Conservation (phyloP, 306 rosid species). For the Quercus variabilis region DNA sequence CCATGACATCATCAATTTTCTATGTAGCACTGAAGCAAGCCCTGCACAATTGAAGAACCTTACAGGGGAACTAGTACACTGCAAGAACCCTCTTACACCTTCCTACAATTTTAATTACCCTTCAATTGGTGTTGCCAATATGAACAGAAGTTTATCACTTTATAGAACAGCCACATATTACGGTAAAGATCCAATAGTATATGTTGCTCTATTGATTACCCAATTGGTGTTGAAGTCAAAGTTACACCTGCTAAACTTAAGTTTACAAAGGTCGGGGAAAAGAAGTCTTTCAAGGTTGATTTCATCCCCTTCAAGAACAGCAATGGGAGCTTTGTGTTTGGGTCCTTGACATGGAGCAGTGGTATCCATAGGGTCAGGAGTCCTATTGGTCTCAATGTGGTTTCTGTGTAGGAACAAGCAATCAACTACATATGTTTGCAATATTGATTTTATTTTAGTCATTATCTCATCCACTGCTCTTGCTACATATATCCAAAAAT, state of each 20-base stretch:
- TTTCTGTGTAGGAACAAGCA: constrained; percentile 26
- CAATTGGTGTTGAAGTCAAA: constrained; percentile 43
- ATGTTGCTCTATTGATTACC: constrained; percentile 47
- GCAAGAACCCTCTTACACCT: constrained; percentile 38
- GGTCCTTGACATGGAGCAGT: constrained; percentile 65
- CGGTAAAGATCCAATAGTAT: constrained; percentile 41
- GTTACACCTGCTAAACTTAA: constrained; percentile 36
- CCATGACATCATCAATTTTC: constrained; percentile 53
- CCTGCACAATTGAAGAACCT: constrained; percentile 58
- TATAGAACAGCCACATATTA: constrained; percentile 51
- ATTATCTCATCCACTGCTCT: not conserved
- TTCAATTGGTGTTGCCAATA: constrained; percentile 62
- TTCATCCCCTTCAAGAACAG: constrained; percentile 43
- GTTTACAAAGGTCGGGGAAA: constrained; percentile 39
- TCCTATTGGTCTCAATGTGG: constrained; percentile 55
- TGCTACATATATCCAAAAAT: not conserved
- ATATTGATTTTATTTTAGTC: not conserved
- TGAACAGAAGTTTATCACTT: constrained; percentile 63
- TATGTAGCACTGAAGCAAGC: constrained; percentile 56
- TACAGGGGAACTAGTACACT: constrained; percentile 33
- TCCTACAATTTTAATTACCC: constrained; percentile 69
- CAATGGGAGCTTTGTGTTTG: constrained; percentile 67
- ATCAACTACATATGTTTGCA: not conserved
- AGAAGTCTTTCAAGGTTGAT: constrained; percentile 41
- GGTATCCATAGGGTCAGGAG: constrained; percentile 56